Conservation (phyloP, 1,139 yeast species). For the Geotrichum bryndzae region DNA sequence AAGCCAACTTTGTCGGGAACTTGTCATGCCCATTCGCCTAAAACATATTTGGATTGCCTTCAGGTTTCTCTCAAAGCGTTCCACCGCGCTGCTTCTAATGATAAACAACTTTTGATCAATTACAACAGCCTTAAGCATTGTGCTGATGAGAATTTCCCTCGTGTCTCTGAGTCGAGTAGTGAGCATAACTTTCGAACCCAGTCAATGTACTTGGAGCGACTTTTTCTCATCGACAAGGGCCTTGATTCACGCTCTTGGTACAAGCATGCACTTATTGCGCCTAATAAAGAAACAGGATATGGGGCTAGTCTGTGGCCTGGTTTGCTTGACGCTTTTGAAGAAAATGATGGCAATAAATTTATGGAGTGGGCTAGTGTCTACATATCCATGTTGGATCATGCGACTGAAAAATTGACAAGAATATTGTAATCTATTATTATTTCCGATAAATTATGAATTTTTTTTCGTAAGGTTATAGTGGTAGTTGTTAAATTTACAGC, state of each 20-base stretch:
- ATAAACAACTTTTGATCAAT: not conserved
- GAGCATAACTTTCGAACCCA: not conserved
- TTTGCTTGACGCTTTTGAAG: constrained; percentile 72
- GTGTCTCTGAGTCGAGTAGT: not conserved
- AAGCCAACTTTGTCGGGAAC: not conserved
- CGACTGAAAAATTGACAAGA: not conserved
- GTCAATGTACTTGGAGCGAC: constrained; percentile 45
- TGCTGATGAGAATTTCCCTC: not conserved
- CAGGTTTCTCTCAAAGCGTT: not conserved
- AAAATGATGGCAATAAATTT: constrained; percentile 25
- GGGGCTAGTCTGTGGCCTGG: constrained; percentile 81
- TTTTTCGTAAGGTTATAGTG: too few species aligned
- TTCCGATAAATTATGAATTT: not conserved
- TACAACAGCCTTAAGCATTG: not conserved
- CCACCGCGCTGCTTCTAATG: not conserved
- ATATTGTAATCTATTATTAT: not conserved
- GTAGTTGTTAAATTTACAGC: not conserved
- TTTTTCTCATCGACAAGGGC: constrained; percentile 59
- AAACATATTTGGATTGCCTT: not conserved
- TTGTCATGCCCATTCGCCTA: not conserved
- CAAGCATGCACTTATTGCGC: constrained; percentile 76
- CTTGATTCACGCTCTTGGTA: constrained; percentile 72
- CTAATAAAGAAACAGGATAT: constrained; percentile 82
- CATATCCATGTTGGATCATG: not conserved
- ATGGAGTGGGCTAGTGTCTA: constrained; percentile 8